Base-by-base conservation (phyloP, 345 rosid genomes). In the Firmiana major region DNA sequence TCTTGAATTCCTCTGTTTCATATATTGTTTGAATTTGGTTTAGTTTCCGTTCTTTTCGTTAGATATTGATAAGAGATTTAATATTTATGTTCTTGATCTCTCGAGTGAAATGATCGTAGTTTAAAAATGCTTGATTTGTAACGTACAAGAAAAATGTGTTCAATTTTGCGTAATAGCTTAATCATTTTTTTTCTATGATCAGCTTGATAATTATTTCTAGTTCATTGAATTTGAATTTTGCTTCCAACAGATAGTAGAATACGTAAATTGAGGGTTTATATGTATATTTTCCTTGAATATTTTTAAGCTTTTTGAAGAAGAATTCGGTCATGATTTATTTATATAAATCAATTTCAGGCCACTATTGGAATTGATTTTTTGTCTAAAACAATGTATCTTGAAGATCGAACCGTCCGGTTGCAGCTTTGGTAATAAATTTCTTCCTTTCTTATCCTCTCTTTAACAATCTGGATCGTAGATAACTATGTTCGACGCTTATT, bases 351-450 rank as follows among this genome's bases (percentile, higher is more conserved):
- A 64, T 60, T 85, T 80, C 89, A 94, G 98, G 98, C 98, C 31
- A 94, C 96, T 0, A 92, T 94, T 53, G 98, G 98, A 40, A 94
- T 94, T 71, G 98, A 94, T 83, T 94, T 94, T 74, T 81, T 92
- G 85, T 94, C 98, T 0, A 94, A 94, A 79, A 94, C 98, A 31
- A 94, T 94, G 97, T 94, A 92, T 83, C 95, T 92, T 63, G 98
- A 92, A 84, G 97, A 92, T 82, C 89, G 97, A 38, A 94, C 98
- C 22, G 89, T 94, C 80, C 93, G 98, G 31, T 81, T 94, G 84
- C 98, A 94, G 79, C 90, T 94, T 24, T 94, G 98, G 98, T 93
- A 79, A 74, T 82, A 26, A 26, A 28, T 1, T 9, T 40, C 43
- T 34, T 7, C 13, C 53, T 21, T 45, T 24, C 12, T 22, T 62